Percentiles rank a stretch among this genome's conserved stretches.
Conservation (phyloP, 23 red algal genomes). For the Gracilaria caudata region DNA sequence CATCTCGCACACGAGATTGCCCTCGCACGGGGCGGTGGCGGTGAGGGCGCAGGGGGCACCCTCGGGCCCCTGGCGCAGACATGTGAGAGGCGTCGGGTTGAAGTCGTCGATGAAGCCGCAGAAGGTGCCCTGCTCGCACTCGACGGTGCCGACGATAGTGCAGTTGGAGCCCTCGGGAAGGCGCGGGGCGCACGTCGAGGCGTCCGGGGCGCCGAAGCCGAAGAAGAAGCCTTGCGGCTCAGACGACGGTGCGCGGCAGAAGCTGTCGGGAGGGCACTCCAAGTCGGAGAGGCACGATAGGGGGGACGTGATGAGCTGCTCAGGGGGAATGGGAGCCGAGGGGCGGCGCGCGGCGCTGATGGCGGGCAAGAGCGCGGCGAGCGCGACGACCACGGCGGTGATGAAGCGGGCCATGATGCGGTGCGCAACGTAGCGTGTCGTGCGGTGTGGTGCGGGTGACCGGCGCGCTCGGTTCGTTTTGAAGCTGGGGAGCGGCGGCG, state of each 20-base stretch:
- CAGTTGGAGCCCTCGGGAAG: not conserved
- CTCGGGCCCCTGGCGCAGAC: not conserved
- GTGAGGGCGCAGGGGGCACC: not conserved
- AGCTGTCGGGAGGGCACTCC: not conserved
- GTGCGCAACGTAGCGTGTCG: too few species aligned
- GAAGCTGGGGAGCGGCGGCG: too few species aligned
- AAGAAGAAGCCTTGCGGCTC: not conserved
- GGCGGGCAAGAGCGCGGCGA: too few species aligned
- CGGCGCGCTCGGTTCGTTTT: too few species aligned
- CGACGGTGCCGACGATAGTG: not conserved
- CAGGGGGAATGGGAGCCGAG: too few species aligned
- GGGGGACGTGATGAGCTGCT: not conserved
- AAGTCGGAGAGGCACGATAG: not conserved
- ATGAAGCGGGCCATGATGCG: too few species aligned
- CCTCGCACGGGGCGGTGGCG: not conserved
- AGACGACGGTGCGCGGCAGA: not conserved
- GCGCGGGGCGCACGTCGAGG: not conserved
- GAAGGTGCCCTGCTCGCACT: constrained; percentile 6
- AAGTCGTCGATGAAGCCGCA: not conserved
- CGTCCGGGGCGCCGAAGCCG: too few species aligned
- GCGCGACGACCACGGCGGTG: too few species aligned
- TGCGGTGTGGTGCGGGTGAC: too few species aligned
- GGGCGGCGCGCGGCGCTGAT: too few species aligned
- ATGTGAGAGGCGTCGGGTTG: not conserved
- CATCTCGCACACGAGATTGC: not conserved